phyloP scores from a whole-genome alignment of 345 rosid species.

The Euphorbia tirucalli region DNA sequence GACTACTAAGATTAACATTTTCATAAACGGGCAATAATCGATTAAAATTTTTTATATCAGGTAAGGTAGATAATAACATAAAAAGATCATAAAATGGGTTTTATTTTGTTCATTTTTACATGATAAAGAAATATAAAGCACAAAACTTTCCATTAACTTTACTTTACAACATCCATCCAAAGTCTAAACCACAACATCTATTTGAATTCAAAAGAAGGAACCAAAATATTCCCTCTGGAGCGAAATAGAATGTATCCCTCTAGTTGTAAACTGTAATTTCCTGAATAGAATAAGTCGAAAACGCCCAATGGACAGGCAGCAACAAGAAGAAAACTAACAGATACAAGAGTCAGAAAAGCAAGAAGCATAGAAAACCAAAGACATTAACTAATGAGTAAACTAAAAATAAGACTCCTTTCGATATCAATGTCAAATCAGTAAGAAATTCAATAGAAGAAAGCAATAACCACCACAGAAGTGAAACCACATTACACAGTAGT shows the following conservation, averaged over 20 bases:
- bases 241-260: no score
- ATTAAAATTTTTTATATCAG: not conserved
- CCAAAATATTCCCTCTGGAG: constrained; percentile 28
- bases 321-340: not conserved
- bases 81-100: not conserved
- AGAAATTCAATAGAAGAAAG: not conserved
- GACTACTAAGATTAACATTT: not conserved
- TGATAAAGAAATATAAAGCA: not conserved
- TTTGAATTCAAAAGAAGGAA: constrained; percentile 4
- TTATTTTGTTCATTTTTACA: not conserved
- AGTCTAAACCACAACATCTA: constrained; percentile 2
- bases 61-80: not conserved
- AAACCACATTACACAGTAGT: no score
- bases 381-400: not conserved
- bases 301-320: no score
- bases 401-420: constrained; percentile 5
- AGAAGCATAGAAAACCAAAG: constrained; percentile 12
- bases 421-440: not conserved
- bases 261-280: constrained; percentile 11
- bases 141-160: not conserved
- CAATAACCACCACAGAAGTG: no score
- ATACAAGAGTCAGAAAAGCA: not conserved
- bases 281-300: no score
- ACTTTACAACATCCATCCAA: not conserved
- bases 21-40: not conserved